Evolutionary conservation across 139 green algal species (phyloP), one percentile per base, ranked within the genome.

Genomic region (Asterochloris erici): DNA sequence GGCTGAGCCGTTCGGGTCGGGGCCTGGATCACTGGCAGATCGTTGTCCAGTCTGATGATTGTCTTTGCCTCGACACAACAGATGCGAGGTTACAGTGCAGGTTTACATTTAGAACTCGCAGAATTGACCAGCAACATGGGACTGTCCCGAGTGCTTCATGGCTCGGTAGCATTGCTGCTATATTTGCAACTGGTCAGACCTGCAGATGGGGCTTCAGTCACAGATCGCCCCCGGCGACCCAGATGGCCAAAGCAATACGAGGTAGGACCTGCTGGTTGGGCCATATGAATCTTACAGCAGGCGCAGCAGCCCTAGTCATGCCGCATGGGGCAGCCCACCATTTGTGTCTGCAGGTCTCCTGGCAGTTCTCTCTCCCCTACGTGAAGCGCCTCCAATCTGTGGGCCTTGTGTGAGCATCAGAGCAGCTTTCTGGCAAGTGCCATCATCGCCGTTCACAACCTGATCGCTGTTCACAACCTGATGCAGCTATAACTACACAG

Each of bases 401-500:
- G n/a, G 54, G 54, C 26, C 26, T 84, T 26, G n/a, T 61, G 80
- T 84, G 60, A 62, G 80, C 29, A 63, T 68, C 60, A 66, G 28
- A 79, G 47, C 28, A 66, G 74, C 28, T 60, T 79, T 0, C 13
- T 28, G 15, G 1, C 23, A 77, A 77, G 21, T 9, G n/a, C 15
- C 23, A 28, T 77, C n/a, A 29, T 77, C 2, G 1, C 73, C n/a
- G 10, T 77, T 28, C n/a, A 77, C 17, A 77, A 21, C 17, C 73
- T 60, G n/a, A 38, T 29, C n/a, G 71, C 26, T 61, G 21, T 10
- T 79, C 13, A 63, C n/a, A 19, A 14, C 14, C 26, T 62, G 16
- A 11, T 79, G 68, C 82, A 82, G 82, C 12, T 82, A 85, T 68
- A 63, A 82, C 12, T 85, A 82, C 47, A 63, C 74, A 17, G 88